Base-by-base conservation (phyloP, 2,329 filamentous ascomycete species). In the Microsporum audouinii region DNA sequence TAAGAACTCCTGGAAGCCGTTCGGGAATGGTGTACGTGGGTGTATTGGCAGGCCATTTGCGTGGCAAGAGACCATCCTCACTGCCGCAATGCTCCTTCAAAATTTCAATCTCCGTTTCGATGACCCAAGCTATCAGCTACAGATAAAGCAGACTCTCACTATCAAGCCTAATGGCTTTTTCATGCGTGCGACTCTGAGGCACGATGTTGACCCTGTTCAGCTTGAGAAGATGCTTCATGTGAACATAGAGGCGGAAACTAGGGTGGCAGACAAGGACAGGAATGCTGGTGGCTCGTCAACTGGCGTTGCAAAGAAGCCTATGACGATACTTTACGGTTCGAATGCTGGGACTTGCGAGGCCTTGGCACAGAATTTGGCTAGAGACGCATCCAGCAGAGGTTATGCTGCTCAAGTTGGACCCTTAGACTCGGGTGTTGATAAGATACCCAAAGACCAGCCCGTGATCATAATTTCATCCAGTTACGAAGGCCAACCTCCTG, bases 41-140 rank as follows among this genome's bases (percentile, higher is more conserved):
- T 55, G 51, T 36, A 55, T 55, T 36, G 51, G 51, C n/a, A 55
- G 51, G 33, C 51, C 51, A 36, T 55, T 55, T 36, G 51, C 51
- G 14, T 55, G 51, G 51, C 51, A 55, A n/a, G 51, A 55, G 51
- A 36, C 51, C 31, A 55, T 55, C 10, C 31, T 55, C 31, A 36
- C 31, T 55, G 31, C 31, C 23, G 51, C 31, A n/a, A 55, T 55
- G 51, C 29, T 55, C 29, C 51, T 55, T n/a, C 51, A 55, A 12
- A 36, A 55, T 10, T 36, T 55, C 51, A 55, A 55, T 14, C 10
- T 55, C 31, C 51, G 51, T n/a, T 55, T 55, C 17, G 51, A 55
- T 17, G 51, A 55, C 31, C 51, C 51, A 17, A 55, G 51, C 51
- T 38, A 55, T 34, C 51, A 55, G 51, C 51, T 55, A 7, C 29